A percentile compares a stretch with the other conserved stretches of the same genome.
Evolutionary conservation across 2,329 filamentous ascomycete species (phyloP).

Genomic region (Pseudogymnoascus sp.): DNA sequence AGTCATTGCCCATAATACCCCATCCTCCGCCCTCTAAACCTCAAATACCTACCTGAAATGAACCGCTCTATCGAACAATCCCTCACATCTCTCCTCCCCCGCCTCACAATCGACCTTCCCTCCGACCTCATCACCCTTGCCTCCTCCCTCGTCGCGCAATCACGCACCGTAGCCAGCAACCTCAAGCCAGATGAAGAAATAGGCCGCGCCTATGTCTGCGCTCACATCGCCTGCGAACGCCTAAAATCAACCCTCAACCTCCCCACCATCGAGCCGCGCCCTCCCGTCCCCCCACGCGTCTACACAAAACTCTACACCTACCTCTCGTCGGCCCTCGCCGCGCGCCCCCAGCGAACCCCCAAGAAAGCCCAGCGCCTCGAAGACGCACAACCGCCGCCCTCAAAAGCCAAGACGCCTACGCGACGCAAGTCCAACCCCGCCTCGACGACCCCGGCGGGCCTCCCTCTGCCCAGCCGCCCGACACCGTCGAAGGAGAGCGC

Average conservation of each 20-base stretch:
- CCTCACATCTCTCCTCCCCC: conserved; percentile 65
- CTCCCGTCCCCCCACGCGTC: conserved; percentile 68
- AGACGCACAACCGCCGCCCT: neutral
- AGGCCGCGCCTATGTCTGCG: conserved; percentile 75
- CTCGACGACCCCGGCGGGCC: neutral
- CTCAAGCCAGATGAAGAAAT: conserved; percentile 83
- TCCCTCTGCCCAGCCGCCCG: conserved; percentile 18
- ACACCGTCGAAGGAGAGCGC: conserved; percentile 41
- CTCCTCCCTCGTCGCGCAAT: conserved; percentile 69
- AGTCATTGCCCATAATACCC: neutral
- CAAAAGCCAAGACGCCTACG: conserved; percentile 3
- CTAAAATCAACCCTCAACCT: conserved; percentile 70
- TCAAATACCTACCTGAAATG: conserved; percentile 40
- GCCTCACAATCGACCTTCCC: conserved; percentile 59
- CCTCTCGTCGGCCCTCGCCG: conserved; percentile 63
- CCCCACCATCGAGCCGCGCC: conserved; percentile 64
- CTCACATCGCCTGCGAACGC: conserved; percentile 81
- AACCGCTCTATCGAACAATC: conserved; percentile 67
- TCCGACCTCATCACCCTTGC: conserved; percentile 63
- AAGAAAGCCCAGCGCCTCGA: conserved; percentile 14
- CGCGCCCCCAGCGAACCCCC: conserved; percentile 25
- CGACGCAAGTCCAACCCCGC: conserved; percentile 20
- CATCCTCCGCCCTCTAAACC: neutral
- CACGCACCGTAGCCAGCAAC: conserved; percentile 64
- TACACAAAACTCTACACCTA: conserved; percentile 81